Evolutionary conservation across 2,329 filamentous ascomycete species (phyloP), one percentile per base, ranked within the genome.

Genomic region (Fusarium longipes): DNA sequence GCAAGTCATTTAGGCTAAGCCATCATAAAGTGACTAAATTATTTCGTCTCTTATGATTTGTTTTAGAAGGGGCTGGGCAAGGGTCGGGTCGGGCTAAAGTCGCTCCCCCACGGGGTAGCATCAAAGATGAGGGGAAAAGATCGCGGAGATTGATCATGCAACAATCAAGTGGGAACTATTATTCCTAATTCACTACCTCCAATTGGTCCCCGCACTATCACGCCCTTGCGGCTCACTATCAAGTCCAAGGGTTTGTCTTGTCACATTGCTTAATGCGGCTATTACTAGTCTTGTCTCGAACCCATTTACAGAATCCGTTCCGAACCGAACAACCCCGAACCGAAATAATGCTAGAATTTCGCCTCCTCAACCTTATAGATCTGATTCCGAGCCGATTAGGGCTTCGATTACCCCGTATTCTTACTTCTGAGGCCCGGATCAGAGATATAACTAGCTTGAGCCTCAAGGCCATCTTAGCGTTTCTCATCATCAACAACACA

Each of bases 391-490:
- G 22, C 57, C 58, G 58, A 25, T 11, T 14, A 29, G n/a, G 12
- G 33, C 24, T 25, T 33, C 22, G 6, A 12, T 10, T 62, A 29
- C 33, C 20, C 57, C 29, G n/a, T 43, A 58, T 14, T 67, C 35
- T n/a, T 25, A 25, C 15, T 51, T 29, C 29, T 51, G 30, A 20
- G 32, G 32, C 48, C 59, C 29, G 32, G 38, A 8, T 51, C 47
- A 36, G 36, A 64, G 42, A 47, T 66, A 66, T 66, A 66, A 63
- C 50, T 66, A 60, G 39, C 50, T 66, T 67, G 40, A 67, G 62
- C 63, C 63, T 65, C 45, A 65, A 63, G 30, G 18, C 20, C 55
- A 38, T 57, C 44, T 57, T 57, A 62, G 60, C 32, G 45, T 38
- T 66, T 44, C 22, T 54, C 62, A 63, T 63, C 43, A 63, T 57